Percentiles rank a stretch among this genome's conserved stretches.
These are phyloP conservation scores for Crotalaria pallida DNA, from an alignment of 306 rosid species.

Conservation along the genomic window DNA sequence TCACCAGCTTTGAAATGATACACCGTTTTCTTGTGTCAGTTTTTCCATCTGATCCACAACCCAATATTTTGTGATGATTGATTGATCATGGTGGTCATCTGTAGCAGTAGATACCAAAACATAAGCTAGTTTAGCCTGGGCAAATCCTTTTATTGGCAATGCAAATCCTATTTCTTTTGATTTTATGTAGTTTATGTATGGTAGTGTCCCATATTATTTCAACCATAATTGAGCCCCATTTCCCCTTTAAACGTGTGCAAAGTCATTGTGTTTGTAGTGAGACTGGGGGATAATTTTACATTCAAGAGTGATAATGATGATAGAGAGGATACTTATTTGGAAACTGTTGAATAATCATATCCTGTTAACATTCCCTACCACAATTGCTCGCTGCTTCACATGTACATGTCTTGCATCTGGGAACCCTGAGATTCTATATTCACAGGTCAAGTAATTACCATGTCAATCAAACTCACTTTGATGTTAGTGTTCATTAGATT, in stretches of 20 bases:
- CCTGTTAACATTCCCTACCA: background rate
- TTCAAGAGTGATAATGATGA: conserved; percentile 48
- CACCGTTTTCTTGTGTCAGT: conserved; percentile 70
- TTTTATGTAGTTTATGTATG: conserved; percentile 10
- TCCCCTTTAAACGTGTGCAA: conserved; percentile 23
- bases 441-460: background rate
- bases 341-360: conserved; percentile 11
- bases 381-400: background rate
- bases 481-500: background rate
- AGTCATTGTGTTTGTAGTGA: conserved; percentile 21
- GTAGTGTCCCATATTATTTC: conserved; percentile 25
- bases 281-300: conserved; percentile 16
- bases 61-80: conserved; percentile 51
- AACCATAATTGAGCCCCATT: conserved; percentile 18
- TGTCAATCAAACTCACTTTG: background rate
- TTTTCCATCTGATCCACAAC: conserved; percentile 60
- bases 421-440: background rate
- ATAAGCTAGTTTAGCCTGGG: conserved; percentile 16
- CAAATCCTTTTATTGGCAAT: conserved; percentile 4
- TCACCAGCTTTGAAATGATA: conserved; percentile 93
- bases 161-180: conserved; percentile 29
- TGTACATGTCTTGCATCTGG: too few species aligned
- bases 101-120: conserved; percentile 11
- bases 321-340: conserved; percentile 13
- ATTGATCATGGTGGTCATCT: conserved; percentile 21